Conservation (phyloP, 2,329 filamentous ascomycete genomes). For the Beauveria scarabaeidicola region DNA sequence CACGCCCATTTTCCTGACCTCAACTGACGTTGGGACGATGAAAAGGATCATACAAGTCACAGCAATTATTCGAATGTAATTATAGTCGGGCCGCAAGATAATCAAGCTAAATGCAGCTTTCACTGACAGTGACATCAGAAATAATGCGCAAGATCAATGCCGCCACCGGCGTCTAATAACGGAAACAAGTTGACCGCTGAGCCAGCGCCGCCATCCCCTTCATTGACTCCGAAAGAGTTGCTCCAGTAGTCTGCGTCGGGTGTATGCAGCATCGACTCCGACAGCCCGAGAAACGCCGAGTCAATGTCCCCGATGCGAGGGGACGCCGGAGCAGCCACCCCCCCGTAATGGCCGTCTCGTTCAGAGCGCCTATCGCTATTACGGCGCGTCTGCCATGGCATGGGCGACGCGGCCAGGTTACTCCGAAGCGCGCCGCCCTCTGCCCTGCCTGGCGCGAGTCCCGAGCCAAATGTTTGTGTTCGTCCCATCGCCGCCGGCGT, state of each 20-base stretch:
- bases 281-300: conserved; percentile 29
- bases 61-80: no score
- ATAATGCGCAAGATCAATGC: conserved; percentile 41
- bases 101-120: not conserved
- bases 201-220: conserved; percentile 31
- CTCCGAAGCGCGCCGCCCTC: not conserved
- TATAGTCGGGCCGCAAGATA: no score
- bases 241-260: conserved; percentile 33
- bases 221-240: conserved; percentile 23
- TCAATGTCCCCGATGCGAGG: conserved; percentile 28
- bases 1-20: not conserved
- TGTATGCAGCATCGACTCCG: conserved; percentile 30
- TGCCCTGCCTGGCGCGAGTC: not conserved
- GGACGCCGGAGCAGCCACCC: conserved; percentile 21
- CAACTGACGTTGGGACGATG: not conserved
- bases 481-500: not conserved
- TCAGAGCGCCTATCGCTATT: not conserved
- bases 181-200: conserved; percentile 43
- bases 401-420: not conserved
- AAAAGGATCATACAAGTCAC: no score
- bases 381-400: not conserved
- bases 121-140: conserved; percentile 15
- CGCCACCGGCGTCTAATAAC: conserved; percentile 41
- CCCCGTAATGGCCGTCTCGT: conserved; percentile 15
- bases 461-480: not conserved